These are phyloP conservation scores for Penicillium sp. DNA, from an alignment of 2,329 filamentous ascomycete species.

Conservation along the genomic window DNA sequence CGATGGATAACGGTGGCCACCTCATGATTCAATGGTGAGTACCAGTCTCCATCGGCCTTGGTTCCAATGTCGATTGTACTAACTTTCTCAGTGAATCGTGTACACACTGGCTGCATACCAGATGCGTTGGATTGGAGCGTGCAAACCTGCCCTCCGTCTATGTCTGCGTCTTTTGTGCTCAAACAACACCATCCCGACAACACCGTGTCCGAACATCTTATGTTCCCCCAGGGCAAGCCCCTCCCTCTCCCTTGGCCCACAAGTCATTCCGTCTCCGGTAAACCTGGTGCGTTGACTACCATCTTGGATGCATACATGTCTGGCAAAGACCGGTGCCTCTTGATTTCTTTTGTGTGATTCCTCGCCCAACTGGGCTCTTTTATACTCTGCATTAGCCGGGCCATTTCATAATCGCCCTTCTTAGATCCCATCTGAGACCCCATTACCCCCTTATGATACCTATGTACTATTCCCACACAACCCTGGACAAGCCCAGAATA, in stretches of 20 bases:
- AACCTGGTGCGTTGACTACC: background rate
- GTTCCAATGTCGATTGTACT: conserved; percentile 5
- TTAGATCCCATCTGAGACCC: background rate
- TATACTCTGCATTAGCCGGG: conserved; percentile 20
- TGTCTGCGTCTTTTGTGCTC: conserved; percentile 52
- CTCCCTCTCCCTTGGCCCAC: conserved; percentile 43
- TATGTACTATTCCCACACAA: conserved; percentile 13
- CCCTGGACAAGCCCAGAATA: conserved; percentile 10
- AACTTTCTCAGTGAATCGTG: conserved; percentile 53
- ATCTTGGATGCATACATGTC: conserved; percentile 8
- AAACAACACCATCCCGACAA: conserved; percentile 43
- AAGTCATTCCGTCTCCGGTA: conserved; percentile 42
- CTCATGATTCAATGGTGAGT: conserved; percentile 59
- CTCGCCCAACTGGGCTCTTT: conserved; percentile 2
- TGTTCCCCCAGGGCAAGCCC: conserved; percentile 29
- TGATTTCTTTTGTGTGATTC: conserved; percentile 18
- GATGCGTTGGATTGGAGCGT: conserved; percentile 55
- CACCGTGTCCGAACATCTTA: conserved; percentile 38
- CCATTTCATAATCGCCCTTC: conserved; percentile 10
- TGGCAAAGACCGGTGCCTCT: conserved; percentile 9
- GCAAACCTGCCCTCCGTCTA: conserved; percentile 49
- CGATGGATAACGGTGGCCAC: conserved; percentile 52
- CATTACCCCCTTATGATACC: conserved; percentile 12
- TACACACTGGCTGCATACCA: conserved; percentile 61
- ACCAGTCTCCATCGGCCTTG: background rate